phyloP scores from a whole-genome alignment of 345 rosid species.

The Populus euphratica region DNA sequence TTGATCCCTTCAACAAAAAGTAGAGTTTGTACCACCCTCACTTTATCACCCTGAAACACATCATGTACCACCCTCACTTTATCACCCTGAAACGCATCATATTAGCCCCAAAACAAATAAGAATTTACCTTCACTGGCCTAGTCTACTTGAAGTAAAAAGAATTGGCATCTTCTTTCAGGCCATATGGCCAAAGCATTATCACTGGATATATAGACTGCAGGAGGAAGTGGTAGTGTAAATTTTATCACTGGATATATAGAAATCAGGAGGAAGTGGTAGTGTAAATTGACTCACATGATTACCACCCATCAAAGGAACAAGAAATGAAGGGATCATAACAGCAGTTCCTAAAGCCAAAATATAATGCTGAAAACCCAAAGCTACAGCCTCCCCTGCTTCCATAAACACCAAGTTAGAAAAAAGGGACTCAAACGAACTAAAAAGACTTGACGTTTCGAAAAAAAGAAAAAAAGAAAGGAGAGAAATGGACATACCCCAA shows the following conservation, averaged over 20 bases:
- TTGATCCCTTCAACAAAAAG: slow-evolving; percentile 89
- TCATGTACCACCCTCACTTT: slow-evolving; percentile 87
- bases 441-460: not conserved
- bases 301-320: slow-evolving; percentile 96
- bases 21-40: slow-evolving; percentile 87
- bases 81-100: slow-evolving; percentile 59
- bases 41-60: slow-evolving; percentile 73
- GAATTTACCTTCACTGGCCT: not conserved
- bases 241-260: not conserved
- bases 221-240: not conserved
- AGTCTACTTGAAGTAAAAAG: not conserved
- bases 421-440: not conserved
- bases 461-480: not conserved
- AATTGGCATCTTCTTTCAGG: not conserved
- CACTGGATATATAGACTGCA: not conserved
- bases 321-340: slow-evolving; percentile 99
- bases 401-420: slow-evolving; percentile 17
- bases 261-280: not conserved
- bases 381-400: slow-evolving; percentile 84
- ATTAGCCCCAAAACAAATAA: not conserved
- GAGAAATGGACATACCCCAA: slow-evolving; percentile 56
- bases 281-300: slow-evolving; percentile 53
- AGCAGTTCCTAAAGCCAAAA: slow-evolving; percentile 92
- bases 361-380: slow-evolving; percentile 91
- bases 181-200: not conserved